These are phyloP conservation scores for Cymbopogon flexuosus DNA, from an alignment of 202 grass and related monocot species.

Conservation along the genomic window DNA sequence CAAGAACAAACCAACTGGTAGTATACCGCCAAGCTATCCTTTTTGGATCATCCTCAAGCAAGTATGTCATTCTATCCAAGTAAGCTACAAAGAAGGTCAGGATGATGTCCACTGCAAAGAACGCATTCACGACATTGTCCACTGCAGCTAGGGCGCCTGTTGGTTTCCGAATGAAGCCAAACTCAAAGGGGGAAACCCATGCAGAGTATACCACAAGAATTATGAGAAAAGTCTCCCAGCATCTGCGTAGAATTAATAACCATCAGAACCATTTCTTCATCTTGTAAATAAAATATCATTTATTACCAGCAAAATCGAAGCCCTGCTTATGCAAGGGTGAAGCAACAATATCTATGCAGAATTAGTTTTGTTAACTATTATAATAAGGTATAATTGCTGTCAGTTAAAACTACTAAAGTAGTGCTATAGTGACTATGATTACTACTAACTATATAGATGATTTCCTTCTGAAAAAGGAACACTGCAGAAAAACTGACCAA, in stretches of 20 bases:
- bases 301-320: not conserved
- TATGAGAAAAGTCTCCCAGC: slow-evolving; percentile 80
- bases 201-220: slow-evolving; percentile 85
- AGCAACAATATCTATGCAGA: not conserved
- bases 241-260: slow-evolving; percentile 45
- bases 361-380: not conserved
- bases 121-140: slow-evolving; percentile 73
- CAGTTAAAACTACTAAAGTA: not conserved
- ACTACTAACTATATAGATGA: not conserved
- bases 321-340: not conserved
- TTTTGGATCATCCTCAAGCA: slow-evolving; percentile 60
- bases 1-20: slow-evolving; percentile 84
- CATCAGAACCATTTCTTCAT: slow-evolving; percentile 21
- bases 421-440: not conserved
- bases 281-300: not conserved
- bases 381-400: not conserved
- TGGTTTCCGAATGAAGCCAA: slow-evolving; percentile 65
- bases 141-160: slow-evolving; percentile 45
- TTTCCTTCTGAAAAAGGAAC: not conserved
- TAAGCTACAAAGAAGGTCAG: slow-evolving; percentile 94
- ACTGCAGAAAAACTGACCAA: not conserved
- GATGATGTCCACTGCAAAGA: slow-evolving; percentile 85
- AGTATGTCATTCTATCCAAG: slow-evolving; percentile 64
- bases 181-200: slow-evolving; percentile 95
- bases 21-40: slow-evolving; percentile 68